Base-by-base conservation (phyloP, 129 eudicot genomes). In the Gnaphalium uliginosum region DNA sequence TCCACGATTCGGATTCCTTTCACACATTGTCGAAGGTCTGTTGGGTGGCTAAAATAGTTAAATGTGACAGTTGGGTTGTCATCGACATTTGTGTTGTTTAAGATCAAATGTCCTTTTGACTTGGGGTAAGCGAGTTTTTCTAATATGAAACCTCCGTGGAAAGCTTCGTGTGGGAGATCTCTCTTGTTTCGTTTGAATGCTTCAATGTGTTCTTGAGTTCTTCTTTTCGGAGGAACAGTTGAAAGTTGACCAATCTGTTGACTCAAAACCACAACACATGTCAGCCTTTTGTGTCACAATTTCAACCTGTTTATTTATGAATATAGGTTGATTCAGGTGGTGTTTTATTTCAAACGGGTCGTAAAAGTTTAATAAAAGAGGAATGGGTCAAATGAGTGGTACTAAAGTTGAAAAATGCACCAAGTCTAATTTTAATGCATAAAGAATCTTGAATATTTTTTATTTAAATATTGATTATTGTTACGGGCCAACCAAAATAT, bases 191-290 rank as follows among this genome's bases (percentile, higher is more conserved):
- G 75, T 58, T 23, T 85, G 76, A 82, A 90, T 3, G 86, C 88
- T 66, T 83, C 82, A 41, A 94, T 85, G 67, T 92, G 83, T 76
- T 90, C 93, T 21, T 22, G 59, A 41, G 93, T 87, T 74, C 99
- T 83, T 74, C 76, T 77, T 86, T 83, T 89, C 7, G 97, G 96
- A 39, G 99, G 96, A 60, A 91, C 73, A 2, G 97, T 89, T 4
- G 97, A 89, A 33, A 94, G 90, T 78, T 94, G 99, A 14, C 99
- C 97, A 29, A 87, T 91, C 99, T 94, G 86, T 78, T 77, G 60
- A 29, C 39, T 19, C 9, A 2, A 22, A 24, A 35, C 69, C 37
- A 25, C 18, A 57, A 15, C 8, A 58, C 23, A n/a, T n/a, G 8
- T 37, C 4, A 13, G 54, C 14, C 0, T 22, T n/a, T 3, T 18